Evolutionary conservation across 164 flowering plant species (phyloP), one percentile per base, ranked within the genome.

Genomic region (Pachysandra terminalis): DNA sequence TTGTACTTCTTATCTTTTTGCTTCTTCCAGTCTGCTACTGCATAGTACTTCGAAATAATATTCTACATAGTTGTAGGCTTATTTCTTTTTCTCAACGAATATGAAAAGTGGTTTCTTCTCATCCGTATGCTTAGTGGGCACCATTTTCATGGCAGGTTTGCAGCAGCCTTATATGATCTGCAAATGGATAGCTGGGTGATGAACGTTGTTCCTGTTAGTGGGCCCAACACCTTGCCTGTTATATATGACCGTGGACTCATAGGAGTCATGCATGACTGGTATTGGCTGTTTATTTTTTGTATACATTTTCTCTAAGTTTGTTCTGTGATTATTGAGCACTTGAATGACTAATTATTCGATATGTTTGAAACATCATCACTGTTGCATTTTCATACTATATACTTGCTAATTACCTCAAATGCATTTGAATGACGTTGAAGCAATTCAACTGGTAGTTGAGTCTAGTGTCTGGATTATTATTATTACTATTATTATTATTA

Each of bases 141-240:
- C 48, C 74, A 25, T 67, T 56, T 21, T 67, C 21, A 56, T 67
- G 59, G 53, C 78, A 86, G 90, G 71, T 86, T 83, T 78, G 90
- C 90, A 60, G 85, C 87, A 28, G 87, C 90, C 48, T 45, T 86
- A 65, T 65, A 74, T 56, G 80, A 81, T 61, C 67, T 74, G 1
- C 22, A 72, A 48, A n/a, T 84, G 28, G 81, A 86, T 71, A 69
- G 81, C 68, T 84, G 88, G 90, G 84, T 86, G 60, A 69, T 86
- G 75, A 86, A 84, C 71, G 90, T 84, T 72, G 85, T 86, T 67
- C 88, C 90, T 76, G 77, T 79, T 56, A 86, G 84, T 75, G 88
- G 80, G 16, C 79, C 82, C 35, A 86, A 86, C 58, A 86, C 90
- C 24, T 75, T 86, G 71, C 85, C 90, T 32, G 82, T 82, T 32